Evolutionary conservation across 306 rosid genomes (phyloP), one percentile per base, ranked within the genome.

Genomic region (Purshia tridentata): DNA sequence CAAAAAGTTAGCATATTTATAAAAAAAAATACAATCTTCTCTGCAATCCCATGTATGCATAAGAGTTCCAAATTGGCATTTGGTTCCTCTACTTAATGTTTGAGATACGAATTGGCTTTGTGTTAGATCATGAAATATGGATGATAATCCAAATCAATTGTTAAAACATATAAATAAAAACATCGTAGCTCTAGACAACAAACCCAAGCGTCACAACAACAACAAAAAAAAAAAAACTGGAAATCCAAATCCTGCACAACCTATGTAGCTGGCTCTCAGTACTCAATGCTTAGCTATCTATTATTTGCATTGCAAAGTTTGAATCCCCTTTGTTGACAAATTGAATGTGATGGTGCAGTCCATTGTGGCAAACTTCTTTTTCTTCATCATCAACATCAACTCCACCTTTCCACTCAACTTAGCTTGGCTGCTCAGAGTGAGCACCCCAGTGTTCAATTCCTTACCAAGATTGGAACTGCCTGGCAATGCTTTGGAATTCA

Each of bases 311-410:
- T 9, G 23, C 35, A 76, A 11, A 37, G 23, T 14, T 67, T n/a
- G 66, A 12, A 67, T 4, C 5, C 37, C 55, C 14, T 39, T 67
- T 2, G 6, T 14, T 15, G 60, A 49, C 60, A 76, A 15, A 20
- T 57, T 49, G 4, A 67, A 13, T 16, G 10, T 45, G 2, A 67
- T 58, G 11, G 80, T 51, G 68, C 80, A 76, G 15, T 58, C 14
- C 80, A 67, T 67, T 39, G 52, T 46, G 11, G 80, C 68, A 7
- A 46, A 19, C 69, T 58, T 76, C 45, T 16, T 57, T 58, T 76
- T 75, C 72, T 75, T 75, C 57, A 49, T 75, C 14, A 75, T 9
- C 22, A 48, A 49, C 68, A 75, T 46, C 42, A 76, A 48, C 5
- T 69, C 55, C 14, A 76, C 80, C 46, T 69, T 59, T 29, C 80